phyloP scores from a whole-genome alignment of 106 monocot genomes.

The Platanthera guangdongensis region DNA sequence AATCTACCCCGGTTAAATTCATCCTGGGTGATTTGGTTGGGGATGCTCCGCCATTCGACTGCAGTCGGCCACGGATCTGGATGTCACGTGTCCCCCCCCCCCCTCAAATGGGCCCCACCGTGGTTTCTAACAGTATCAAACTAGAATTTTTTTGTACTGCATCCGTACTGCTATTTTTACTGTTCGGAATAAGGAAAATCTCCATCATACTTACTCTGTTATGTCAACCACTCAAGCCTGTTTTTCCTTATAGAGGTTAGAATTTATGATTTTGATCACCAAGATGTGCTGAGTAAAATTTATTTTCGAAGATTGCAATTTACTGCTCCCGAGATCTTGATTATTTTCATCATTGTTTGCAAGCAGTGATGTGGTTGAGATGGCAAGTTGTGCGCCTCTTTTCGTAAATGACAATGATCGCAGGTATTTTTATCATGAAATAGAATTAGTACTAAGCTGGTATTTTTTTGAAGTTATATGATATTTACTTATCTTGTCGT shows the following conservation, averaged over 20 bases:
- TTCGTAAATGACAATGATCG: slow-evolving; percentile 72
- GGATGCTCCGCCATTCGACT: too few relatives aligned
- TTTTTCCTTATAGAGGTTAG: not conserved
- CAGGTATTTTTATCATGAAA: slow-evolving; percentile 9
- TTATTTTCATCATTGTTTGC: not conserved
- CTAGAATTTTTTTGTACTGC: too few relatives aligned
- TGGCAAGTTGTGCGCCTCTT: slow-evolving; percentile 91
- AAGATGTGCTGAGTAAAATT: not conserved
- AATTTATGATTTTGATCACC: not conserved
- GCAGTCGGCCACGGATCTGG: too few relatives aligned
- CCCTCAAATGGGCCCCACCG: too few relatives aligned
- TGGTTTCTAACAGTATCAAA: too few relatives aligned
- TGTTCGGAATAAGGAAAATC: not conserved
- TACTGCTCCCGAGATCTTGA: not conserved
- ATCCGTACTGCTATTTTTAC: not conserved
- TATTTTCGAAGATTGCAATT: not conserved
- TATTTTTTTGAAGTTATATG: not conserved
- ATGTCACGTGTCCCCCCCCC: too few relatives aligned
- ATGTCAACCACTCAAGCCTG: not conserved
- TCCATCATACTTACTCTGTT: not conserved
- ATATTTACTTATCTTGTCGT: not conserved
- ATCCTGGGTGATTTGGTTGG: too few relatives aligned
- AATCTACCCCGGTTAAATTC: too few relatives aligned
- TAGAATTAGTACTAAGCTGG: not conserved
- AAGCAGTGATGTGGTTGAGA: slow-evolving; percentile 69